Evolutionary conservation across 495 filamentous ascomycete genomes (phyloP).

Genomic region (Lasiosphaeria hispida): DNA sequence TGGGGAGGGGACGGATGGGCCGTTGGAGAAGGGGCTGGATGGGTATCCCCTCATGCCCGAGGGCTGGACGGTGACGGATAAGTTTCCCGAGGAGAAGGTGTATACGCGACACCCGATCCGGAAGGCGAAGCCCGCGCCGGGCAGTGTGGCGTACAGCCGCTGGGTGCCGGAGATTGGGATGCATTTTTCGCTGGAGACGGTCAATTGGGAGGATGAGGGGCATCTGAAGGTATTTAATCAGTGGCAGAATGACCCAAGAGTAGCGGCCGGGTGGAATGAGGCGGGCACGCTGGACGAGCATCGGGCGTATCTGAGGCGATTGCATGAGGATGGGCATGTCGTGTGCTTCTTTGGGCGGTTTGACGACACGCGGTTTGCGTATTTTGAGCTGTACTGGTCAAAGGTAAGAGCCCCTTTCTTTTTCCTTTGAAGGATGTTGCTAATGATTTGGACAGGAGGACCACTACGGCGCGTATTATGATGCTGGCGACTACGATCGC

Average conservation of each 20-base stretch:
- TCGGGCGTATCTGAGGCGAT: slow-evolving; percentile 56
- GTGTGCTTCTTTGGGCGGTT: slow-evolving; percentile 60
- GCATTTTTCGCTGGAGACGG: slow-evolving; percentile 58
- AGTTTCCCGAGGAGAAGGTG: slow-evolving; percentile 30
- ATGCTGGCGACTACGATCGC: slow-evolving; percentile 58
- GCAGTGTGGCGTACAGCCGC: slow-evolving; percentile 60
- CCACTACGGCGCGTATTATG: slow-evolving; percentile 60
- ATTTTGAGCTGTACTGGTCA: slow-evolving; percentile 66
- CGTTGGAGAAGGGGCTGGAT: slow-evolving; percentile 42
- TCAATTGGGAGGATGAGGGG: slow-evolving; percentile 52
- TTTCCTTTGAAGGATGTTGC: background rate
- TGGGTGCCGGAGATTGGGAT: slow-evolving; percentile 61
- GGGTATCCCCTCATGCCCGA: slow-evolving; percentile 53
- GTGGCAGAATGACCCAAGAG: slow-evolving; percentile 66
- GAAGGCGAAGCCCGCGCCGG: slow-evolving; percentile 56
- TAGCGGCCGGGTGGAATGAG: slow-evolving; percentile 64
- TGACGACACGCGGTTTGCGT: slow-evolving; percentile 56
- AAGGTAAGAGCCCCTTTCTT: slow-evolving; percentile 45
- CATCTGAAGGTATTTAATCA: slow-evolving; percentile 58
- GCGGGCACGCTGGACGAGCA: slow-evolving; percentile 62
- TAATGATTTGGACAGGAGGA: slow-evolving; percentile 50
- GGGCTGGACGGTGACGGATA: slow-evolving; percentile 51
- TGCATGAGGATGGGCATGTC: slow-evolving; percentile 60
- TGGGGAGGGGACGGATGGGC: slow-evolving; percentile 27
- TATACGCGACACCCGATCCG: slow-evolving; percentile 54